These are phyloP conservation scores for Chaetoceros muelleri DNA, from an alignment of 108 stramenopile species.

Conservation along the genomic window DNA sequence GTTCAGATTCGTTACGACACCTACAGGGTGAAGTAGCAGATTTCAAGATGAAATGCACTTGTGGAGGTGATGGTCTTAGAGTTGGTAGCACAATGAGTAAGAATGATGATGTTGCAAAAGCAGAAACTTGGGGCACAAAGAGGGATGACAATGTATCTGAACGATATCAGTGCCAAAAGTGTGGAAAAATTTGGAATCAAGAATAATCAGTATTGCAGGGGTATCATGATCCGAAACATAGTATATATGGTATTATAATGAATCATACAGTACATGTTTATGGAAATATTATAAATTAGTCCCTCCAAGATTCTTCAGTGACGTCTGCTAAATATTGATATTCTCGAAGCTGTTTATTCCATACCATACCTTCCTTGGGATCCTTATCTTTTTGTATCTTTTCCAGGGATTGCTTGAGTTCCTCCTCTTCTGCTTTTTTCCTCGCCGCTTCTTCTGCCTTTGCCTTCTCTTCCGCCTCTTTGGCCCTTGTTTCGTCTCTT, in stretches of 20 bases:
- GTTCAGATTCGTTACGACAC: too few relatives aligned
- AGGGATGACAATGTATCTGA: not conserved
- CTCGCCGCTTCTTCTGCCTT: conserved; percentile 37
- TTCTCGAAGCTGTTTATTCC: conserved; percentile 69
- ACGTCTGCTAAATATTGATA: conserved; percentile 60
- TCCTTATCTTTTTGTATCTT: conserved; percentile 53
- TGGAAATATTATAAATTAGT: conserved; percentile 16
- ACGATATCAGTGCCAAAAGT: not conserved
- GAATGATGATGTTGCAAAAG: not conserved
- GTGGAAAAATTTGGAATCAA: not conserved
- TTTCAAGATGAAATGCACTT: not conserved
- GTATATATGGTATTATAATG: too few relatives aligned
- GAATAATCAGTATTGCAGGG: too few relatives aligned
- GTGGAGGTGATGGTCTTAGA: not conserved
- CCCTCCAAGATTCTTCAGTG: conserved; percentile 82
- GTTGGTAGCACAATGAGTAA: not conserved
- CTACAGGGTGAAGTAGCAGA: too few relatives aligned
- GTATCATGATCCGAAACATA: too few relatives aligned
- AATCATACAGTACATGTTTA: too few relatives aligned
- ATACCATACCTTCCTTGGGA: conserved; percentile 68
- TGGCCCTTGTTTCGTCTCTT: conserved; percentile 25
- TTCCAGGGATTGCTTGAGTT: conserved; percentile 37
- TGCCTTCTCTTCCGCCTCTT: conserved; percentile 18
- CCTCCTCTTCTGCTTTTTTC: conserved; percentile 27
- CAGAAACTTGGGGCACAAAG: not conserved